Conservation (phyloP, 345 rosid species). For the Melaleuca quinquenervia region DNA sequence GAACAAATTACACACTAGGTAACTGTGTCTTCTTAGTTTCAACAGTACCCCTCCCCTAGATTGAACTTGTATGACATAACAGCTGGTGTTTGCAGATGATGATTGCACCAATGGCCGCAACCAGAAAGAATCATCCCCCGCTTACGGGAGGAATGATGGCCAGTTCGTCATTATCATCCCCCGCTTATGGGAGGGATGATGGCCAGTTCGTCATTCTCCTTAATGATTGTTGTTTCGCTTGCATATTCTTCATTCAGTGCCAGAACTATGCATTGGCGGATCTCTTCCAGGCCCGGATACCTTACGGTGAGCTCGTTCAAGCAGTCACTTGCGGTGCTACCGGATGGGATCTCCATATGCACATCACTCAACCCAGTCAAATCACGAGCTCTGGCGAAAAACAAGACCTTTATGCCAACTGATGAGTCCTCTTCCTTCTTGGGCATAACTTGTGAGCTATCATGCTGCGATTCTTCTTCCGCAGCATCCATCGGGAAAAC, state of each 20-base stretch:
- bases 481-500: conserved; percentile 5
- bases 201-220: conserved; percentile 80
- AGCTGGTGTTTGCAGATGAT: neutral
- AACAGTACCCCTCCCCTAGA: neutral
- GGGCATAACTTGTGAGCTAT: neutral
- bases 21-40: neutral
- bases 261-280: conserved; percentile 59
- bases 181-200: conserved; percentile 97
- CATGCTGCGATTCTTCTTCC: conserved; percentile 6
- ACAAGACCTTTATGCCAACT: conserved; percentile 53
- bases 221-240: conserved; percentile 37
- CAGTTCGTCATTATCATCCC: conserved; percentile 83
- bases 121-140: conserved; percentile 45
- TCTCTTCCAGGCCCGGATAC: conserved; percentile 62
- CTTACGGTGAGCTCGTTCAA: conserved; percentile 39
- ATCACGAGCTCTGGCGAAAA: conserved; percentile 86
- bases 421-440: conserved; percentile 10
- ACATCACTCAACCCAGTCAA: conserved; percentile 50
- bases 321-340: conserved; percentile 63
- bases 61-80: neutral
- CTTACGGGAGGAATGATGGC: conserved; percentile 97
- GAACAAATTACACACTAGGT: neutral
- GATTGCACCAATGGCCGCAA: neutral
- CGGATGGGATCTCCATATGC: conserved; percentile 38
- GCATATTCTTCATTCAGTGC: conserved; percentile 44